These are phyloP conservation scores for Quercus gilva DNA, from an alignment of 306 rosid genomes.

Conservation along the genomic window DNA sequence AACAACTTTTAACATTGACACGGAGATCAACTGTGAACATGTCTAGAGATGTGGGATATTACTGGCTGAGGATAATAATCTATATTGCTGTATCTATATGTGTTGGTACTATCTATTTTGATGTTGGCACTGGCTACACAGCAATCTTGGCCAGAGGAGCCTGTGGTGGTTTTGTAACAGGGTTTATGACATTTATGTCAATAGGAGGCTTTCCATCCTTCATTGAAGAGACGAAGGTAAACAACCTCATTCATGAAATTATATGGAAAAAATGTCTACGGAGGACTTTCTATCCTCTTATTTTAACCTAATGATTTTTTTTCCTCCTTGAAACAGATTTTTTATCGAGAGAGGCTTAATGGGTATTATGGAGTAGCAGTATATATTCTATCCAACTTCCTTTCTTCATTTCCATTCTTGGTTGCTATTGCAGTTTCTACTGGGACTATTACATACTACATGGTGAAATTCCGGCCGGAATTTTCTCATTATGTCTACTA, in stretches of 20 bases:
- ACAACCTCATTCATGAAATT: not conserved
- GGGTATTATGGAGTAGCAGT: conserved; percentile 94
- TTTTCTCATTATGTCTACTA: conserved; percentile 61
- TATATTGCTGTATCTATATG: conserved; percentile 78
- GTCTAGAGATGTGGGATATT: conserved; percentile 96
- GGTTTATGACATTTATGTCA: conserved; percentile 99
- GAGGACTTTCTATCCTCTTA: not conserved
- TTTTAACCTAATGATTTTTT: conserved; percentile 7
- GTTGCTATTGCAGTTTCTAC: conserved; percentile 56
- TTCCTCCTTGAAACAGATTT: conserved; percentile 54
- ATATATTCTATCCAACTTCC: conserved; percentile 73
- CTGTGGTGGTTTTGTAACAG: conserved; percentile 90
- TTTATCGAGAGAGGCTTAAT: conserved; percentile 73
- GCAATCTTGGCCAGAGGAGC: conserved; percentile 95
- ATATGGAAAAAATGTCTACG: not conserved
- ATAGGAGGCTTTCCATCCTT: conserved; percentile 98
- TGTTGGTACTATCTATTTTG: conserved; percentile 89
- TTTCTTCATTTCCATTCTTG: conserved; percentile 93
- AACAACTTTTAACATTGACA: conserved; percentile 74
- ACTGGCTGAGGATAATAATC: conserved; percentile 89
- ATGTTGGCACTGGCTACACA: conserved; percentile 74
- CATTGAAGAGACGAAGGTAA: conserved; percentile 93
- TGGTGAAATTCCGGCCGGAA: conserved; percentile 78
- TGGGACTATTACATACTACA: conserved; percentile 71
- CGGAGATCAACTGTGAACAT: conserved; percentile 81